Conservation (phyloP, 805 yeast genomes). For the Danielia oregonensis region DNA sequence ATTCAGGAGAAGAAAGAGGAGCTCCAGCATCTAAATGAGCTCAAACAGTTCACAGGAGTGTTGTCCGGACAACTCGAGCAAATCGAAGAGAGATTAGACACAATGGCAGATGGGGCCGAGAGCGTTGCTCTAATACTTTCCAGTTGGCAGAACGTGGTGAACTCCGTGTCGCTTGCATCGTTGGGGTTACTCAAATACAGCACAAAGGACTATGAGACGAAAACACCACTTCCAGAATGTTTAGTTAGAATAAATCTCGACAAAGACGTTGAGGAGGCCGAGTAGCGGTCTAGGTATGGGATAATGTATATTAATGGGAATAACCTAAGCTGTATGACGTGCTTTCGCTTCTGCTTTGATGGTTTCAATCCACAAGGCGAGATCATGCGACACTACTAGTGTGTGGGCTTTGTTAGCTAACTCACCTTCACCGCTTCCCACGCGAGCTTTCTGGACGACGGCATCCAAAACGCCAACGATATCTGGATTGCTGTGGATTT, state of each 20-base stretch:
- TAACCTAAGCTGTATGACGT: slow-evolving; percentile 2
- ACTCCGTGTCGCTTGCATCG: slow-evolving; percentile 59
- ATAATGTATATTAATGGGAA: slow-evolving; percentile 8
- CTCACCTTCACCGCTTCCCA: not conserved
- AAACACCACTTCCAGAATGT: slow-evolving; percentile 59
- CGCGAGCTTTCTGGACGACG: slow-evolving; percentile 5
- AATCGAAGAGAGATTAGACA: slow-evolving; percentile 46
- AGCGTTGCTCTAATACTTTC: slow-evolving; percentile 56
- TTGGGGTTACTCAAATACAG: slow-evolving; percentile 44
- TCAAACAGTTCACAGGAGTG: slow-evolving; percentile 43
- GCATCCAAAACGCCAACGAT: slow-evolving; percentile 12
- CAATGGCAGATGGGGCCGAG: slow-evolving; percentile 54
- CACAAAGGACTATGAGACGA: slow-evolving; percentile 39
- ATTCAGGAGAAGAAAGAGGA: slow-evolving; percentile 49
- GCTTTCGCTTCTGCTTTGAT: slow-evolving; percentile 8
- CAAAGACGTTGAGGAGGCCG: slow-evolving; percentile 27
- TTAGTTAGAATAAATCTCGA: slow-evolving; percentile 56
- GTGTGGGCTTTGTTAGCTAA: slow-evolving; percentile 12
- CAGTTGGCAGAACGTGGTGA: slow-evolving; percentile 62
- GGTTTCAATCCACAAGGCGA: slow-evolving; percentile 23
- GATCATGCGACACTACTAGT: slow-evolving; percentile 14
- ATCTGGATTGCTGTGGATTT: slow-evolving; percentile 9
- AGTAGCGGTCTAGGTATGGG: slow-evolving; percentile 3
- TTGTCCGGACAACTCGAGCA: slow-evolving; percentile 46
- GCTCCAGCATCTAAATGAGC: slow-evolving; percentile 45